Base-by-base conservation (phyloP, 108 stramenopile species). In the Pelagomonas calceolata region DNA sequence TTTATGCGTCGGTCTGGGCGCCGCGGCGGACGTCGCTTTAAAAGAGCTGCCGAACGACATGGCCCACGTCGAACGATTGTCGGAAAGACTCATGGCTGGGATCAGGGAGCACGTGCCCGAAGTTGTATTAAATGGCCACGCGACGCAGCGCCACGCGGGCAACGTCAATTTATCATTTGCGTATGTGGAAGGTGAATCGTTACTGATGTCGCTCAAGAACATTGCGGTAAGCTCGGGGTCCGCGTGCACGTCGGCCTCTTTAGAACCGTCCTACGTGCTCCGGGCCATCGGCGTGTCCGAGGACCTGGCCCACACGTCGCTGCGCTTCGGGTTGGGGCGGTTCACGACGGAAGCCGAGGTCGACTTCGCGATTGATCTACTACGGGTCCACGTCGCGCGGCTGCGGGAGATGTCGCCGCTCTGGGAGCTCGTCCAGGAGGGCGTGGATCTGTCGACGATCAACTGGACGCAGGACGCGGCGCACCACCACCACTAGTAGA, bases 401-500 rank as follows among this genome's bases (percentile, higher is more conserved):
- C 79, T 98, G 68, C 90, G 96, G 32, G 96, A 97, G 70, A 99
- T 98, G 98, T 88, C 86, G 63, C 98, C 98, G 0, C 84, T 99
- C 65, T 99, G 96, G 95, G 98, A 99, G 80, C 93, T 99, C 95
- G 96, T 97, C 29, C 95, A 97, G 78, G 98, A 99, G 81, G 98
- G 98, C 35, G 91, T 99, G 70, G 98, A 99, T 75, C 83, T 99
- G 69, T 95, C 93, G 76, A 75, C 80, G 36, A 99, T 99, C 77
- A 87, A 99, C 81, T 99, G 98, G 98, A 88, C 88, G 30, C 96
- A 99, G 78, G 98, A 99, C 84, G 89, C 89, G 33, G 51, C 51
- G 51, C 51, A 60, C 51, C 51, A 60, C 51, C 51, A 60, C 51
- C 51, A 60, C 51, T 60, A n/a, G n/a, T n/a, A n/a, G n/a, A n/a